A percentile compares a stretch with the other conserved stretches of the same genome.
Evolutionary conservation across 768 basidiomycete genomes (phyloP).

Genomic region (Rhizopogon vulgaris): DNA sequence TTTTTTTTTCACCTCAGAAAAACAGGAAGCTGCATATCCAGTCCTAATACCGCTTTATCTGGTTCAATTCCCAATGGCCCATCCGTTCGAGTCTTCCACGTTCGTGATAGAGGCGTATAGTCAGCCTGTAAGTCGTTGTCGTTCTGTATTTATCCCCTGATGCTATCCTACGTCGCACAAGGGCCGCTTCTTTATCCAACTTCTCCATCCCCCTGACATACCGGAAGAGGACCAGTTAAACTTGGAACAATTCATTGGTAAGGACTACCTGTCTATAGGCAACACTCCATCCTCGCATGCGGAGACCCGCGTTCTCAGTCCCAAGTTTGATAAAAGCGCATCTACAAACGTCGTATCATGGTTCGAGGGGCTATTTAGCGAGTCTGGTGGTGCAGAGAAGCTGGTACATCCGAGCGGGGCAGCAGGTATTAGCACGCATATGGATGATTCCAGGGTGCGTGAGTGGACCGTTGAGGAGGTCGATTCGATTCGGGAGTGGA

Average conservation of each 20-base stretch:
- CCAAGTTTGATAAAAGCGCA: conserved; percentile 19
- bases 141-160: background rate
- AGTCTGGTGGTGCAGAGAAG: conserved; percentile 12
- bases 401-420: conserved; percentile 13
- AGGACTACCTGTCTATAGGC: conserved; percentile 3
- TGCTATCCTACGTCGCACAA: background rate
- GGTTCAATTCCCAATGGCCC: conserved; percentile 37
- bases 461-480: conserved; percentile 35
- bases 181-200: conserved; percentile 23
- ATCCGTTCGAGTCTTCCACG: conserved; percentile 23
- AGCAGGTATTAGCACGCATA: conserved; percentile 11
- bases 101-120: conserved; percentile 22
- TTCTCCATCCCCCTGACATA: conserved; percentile 11
- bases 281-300: conserved; percentile 5
- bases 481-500: conserved; percentile 28
- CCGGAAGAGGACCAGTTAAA: background rate
- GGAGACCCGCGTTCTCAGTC: conserved; percentile 12
- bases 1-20: conserved; percentile 6
- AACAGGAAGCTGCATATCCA: conserved; percentile 54
- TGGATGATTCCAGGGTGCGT: conserved; percentile 34
- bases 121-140: conserved; percentile 14
- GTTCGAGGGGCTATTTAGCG: conserved; percentile 22
- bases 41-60: conserved; percentile 62
- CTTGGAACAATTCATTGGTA: background rate
- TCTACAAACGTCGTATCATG: conserved; percentile 29